Percentiles rank a stretch among this genome's conserved stretches.
Conservation (phyloP, 2,329 filamentous ascomycete species). For the Penicillium hesseltinei region DNA sequence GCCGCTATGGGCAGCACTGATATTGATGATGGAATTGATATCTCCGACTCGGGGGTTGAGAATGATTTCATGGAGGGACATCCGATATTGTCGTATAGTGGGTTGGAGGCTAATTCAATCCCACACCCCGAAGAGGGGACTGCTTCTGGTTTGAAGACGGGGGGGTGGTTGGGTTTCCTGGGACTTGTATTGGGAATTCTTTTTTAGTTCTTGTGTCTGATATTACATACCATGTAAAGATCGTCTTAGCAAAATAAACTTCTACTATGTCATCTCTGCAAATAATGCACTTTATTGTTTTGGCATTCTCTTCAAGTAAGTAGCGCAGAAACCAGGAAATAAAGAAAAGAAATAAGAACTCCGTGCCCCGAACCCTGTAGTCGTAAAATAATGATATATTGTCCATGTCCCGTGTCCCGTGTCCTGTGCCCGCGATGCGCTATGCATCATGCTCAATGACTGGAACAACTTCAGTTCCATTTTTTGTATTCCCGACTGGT, state of each 20-base stretch:
- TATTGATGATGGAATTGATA: neutral
- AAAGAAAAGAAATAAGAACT: too few relatives aligned
- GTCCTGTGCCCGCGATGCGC: neutral
- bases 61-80: neutral
- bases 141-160: neutral
- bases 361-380: too few relatives aligned
- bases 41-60: neutral
- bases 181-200: conserved; percentile 6
- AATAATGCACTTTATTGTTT: too few relatives aligned
- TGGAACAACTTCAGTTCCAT: neutral
- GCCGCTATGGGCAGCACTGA: neutral
- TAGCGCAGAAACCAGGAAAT: too few relatives aligned
- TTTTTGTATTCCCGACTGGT: neutral
- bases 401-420: too few relatives aligned
- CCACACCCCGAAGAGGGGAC: neutral
- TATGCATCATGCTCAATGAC: neutral
- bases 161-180: conserved; percentile 5
- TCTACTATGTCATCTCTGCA: too few relatives aligned
- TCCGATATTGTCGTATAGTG: neutral
- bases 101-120: neutral
- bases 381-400: too few relatives aligned
- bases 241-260: neutral
- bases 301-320: too few relatives aligned
- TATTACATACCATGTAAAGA: neutral
- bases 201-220: neutral